These are phyloP conservation scores for Giardia duodenalis DNA, from an alignment of 208 protist genomes.

Conservation along the genomic window DNA sequence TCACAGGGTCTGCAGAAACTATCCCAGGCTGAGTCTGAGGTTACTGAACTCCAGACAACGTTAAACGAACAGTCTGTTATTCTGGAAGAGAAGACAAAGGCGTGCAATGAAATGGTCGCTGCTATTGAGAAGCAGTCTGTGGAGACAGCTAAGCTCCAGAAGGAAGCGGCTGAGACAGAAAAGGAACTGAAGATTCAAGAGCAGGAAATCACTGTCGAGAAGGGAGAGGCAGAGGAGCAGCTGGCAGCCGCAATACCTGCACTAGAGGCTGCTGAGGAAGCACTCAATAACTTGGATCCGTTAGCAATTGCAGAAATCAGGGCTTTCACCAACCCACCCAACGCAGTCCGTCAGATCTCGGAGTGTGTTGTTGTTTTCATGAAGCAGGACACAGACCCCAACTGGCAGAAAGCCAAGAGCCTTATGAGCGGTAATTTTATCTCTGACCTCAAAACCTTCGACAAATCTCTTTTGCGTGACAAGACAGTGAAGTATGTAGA, in stretches of 20 bases:
- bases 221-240: slow-evolving; percentile 69
- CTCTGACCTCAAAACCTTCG: slow-evolving; percentile 9
- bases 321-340: slow-evolving; percentile 77
- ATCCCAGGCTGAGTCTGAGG: slow-evolving; percentile 72
- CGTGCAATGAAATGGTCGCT: slow-evolving; percentile 64
- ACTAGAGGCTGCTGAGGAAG: slow-evolving; percentile 71
- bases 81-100: slow-evolving; percentile 64
- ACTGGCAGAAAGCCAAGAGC: not conserved
- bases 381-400: not conserved
- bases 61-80: slow-evolving; percentile 65
- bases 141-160: slow-evolving; percentile 65
- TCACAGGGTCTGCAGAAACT: slow-evolving; percentile 83
- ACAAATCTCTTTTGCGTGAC: not conserved
- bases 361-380: slow-evolving; percentile 43
- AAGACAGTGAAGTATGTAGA: slow-evolving; percentile 60
- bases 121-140: slow-evolving; percentile 63
- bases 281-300: slow-evolving; percentile 73
- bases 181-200: slow-evolving; percentile 59
- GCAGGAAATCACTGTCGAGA: slow-evolving; percentile 53
- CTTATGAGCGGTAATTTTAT: slow-evolving; percentile 13
- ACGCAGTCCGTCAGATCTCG: slow-evolving; percentile 75
- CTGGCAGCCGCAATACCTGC: slow-evolving; percentile 82
- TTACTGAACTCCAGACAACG: slow-evolving; percentile 63
- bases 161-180: slow-evolving; percentile 66
- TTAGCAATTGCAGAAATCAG: slow-evolving; percentile 84